Conservation (phyloP, 2,329 filamentous ascomycete genomes). For the Colletotrichum sp. region DNA sequence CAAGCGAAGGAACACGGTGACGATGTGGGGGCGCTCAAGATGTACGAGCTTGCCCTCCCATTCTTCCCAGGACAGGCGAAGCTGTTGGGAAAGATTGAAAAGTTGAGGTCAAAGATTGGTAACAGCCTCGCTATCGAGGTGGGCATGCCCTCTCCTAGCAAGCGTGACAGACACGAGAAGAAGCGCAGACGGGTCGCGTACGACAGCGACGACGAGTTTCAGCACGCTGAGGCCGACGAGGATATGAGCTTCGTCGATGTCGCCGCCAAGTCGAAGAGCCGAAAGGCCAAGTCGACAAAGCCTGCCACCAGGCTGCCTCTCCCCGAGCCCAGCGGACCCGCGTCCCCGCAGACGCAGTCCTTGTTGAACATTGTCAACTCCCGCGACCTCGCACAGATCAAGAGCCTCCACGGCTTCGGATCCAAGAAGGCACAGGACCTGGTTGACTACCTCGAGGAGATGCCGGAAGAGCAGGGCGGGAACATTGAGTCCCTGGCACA, state of each 20-base stretch:
- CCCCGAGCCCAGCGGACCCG: conserved; percentile 46
- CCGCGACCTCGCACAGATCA: conserved; percentile 69
- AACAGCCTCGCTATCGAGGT: conserved; percentile 17
- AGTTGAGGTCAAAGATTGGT: conserved; percentile 59
- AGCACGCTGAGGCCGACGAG: conserved; percentile 46
- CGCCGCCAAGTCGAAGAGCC: conserved; percentile 30
- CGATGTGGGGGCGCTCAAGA: conserved; percentile 76
- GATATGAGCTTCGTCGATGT: conserved; percentile 38
- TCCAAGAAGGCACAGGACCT: conserved; percentile 72
- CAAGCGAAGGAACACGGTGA: conserved; percentile 88
- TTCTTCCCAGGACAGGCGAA: conserved; percentile 89
- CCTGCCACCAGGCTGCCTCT: conserved; percentile 27
- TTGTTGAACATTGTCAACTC: conserved; percentile 77
- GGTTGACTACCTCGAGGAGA: conserved; percentile 58
- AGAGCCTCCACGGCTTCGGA: conserved; percentile 72
- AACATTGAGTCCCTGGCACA: conserved; percentile 55
- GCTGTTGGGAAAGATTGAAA: conserved; percentile 72
- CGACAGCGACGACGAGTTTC: conserved; percentile 43
- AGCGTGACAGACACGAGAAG: conserved; percentile 22
- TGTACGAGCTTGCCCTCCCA: conserved; percentile 84
- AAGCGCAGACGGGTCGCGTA: conserved; percentile 23
- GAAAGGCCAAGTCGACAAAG: conserved; percentile 34
- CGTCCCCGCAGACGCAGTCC: conserved; percentile 62
- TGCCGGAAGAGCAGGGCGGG: conserved; percentile 44
- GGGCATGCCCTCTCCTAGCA: background rate